Conservation (phyloP, 331 rosid genomes). For the Arachis monticola region DNA sequence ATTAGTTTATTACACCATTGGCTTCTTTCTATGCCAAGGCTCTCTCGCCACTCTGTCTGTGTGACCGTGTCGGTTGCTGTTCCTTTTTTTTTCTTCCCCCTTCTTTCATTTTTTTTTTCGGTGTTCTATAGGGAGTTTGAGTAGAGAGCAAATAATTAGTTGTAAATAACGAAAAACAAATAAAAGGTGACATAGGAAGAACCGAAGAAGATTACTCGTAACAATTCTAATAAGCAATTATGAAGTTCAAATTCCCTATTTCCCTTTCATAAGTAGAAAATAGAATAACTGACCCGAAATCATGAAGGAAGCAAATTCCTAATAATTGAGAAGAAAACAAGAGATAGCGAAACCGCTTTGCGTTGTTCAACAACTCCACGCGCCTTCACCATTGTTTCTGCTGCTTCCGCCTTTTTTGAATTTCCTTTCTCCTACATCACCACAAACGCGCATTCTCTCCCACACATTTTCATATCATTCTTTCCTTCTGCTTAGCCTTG, state of each 20-base stretch:
- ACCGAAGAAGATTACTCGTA: no score
- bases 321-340: not conserved
- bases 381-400: conserved; percentile 25
- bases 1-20: not conserved
- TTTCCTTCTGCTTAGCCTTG: not conserved
- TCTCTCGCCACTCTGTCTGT: not conserved
- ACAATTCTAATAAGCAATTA: no score
- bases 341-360: not conserved
- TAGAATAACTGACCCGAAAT: no score
- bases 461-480: not conserved
- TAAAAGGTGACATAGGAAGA: no score
- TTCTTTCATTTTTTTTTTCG: no score
- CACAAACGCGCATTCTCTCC: not conserved
- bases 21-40: not conserved
- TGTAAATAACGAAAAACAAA: not conserved
- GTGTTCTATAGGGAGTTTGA: no score
- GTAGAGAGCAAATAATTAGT: not conserved
- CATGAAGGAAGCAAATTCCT: no score
- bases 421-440: not conserved
- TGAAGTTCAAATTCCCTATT: no score
- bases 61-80: not conserved
- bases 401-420: not conserved
- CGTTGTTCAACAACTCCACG: conserved; percentile 23
- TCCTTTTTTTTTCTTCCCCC: not conserved
- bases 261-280: no score